Percentiles rank a stretch among this genome's conserved stretches.
Conservation (phyloP, 2,329 filamentous ascomycete species). For the Meredithiella fracta region DNA sequence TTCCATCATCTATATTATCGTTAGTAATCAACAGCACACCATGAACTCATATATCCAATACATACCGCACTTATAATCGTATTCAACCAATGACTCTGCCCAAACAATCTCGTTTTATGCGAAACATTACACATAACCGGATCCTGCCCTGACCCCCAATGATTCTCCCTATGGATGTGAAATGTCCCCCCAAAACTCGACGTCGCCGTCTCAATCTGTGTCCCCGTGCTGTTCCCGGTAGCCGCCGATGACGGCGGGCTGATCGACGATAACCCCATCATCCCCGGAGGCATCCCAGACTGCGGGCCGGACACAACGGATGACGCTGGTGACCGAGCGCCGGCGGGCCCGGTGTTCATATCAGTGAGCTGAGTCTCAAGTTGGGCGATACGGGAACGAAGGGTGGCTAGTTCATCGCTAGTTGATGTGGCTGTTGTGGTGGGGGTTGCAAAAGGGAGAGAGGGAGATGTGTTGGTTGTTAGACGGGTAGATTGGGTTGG, state of each 20-base stretch:
- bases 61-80: slow-evolving; percentile 27
- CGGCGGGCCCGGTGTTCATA: neutral
- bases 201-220: slow-evolving; percentile 23
- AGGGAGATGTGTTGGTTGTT: neutral
- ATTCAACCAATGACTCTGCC: slow-evolving; percentile 42
- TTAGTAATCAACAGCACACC: neutral
- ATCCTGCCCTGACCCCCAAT: slow-evolving; percentile 19
- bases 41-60: neutral
- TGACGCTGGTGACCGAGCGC: neutral
- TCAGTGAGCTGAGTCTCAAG: neutral
- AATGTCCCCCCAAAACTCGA: slow-evolving; percentile 28
- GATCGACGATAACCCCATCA: neutral
- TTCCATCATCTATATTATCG: slow-evolving; percentile 5
- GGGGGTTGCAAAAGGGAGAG: neutral
- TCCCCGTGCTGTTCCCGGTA: slow-evolving; percentile 16
- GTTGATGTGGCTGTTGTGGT: neutral
- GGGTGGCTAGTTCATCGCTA: neutral
- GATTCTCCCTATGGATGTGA: slow-evolving; percentile 25
- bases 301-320: neutral
- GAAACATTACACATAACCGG: slow-evolving; percentile 27
- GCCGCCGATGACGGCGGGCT: neutral
- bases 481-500: neutral
- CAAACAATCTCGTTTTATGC: slow-evolving; percentile 40
- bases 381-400: neutral
- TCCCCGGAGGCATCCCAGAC: neutral